Conservation (phyloP, 306 rosid genomes). For the Cucumis cinereus region DNA sequence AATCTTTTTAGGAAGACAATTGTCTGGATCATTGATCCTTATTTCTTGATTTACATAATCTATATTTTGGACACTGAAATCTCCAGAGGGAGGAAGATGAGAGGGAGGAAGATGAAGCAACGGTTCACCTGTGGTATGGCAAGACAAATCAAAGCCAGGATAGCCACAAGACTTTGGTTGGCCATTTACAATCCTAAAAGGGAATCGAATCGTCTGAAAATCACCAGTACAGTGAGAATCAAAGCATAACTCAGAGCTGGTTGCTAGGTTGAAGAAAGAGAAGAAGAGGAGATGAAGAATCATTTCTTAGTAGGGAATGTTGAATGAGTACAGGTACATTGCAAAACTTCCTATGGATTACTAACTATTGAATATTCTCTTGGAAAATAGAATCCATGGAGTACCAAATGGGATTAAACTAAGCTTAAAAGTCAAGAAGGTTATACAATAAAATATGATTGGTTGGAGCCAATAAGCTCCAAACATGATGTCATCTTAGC, state of each 20-base stretch:
- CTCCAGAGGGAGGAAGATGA: slow-evolving; percentile 27
- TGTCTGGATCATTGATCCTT: slow-evolving; percentile 53
- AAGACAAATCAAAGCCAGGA: slow-evolving; percentile 42
- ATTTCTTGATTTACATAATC: slow-evolving; percentile 46
- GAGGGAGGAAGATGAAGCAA: slow-evolving; percentile 34
- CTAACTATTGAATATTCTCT: background rate
- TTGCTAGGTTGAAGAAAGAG: slow-evolving; percentile 8
- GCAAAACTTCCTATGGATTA: background rate
- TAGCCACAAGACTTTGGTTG: slow-evolving; percentile 34
- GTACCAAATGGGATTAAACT: background rate
- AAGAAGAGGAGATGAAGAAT: slow-evolving; percentile 6
- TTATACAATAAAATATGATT: background rate
- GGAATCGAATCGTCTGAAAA: slow-evolving; percentile 36
- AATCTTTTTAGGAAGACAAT: slow-evolving; percentile 48
- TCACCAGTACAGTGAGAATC: slow-evolving; percentile 16
- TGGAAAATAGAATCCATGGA: background rate
- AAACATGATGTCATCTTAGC: background rate
- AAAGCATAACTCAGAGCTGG: slow-evolving; percentile 27
- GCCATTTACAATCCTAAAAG: slow-evolving; percentile 22
- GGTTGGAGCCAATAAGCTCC: background rate
- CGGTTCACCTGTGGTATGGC: slow-evolving; percentile 24
- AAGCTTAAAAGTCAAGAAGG: background rate
- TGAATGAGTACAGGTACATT: background rate
- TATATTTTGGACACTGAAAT: slow-evolving; percentile 34
- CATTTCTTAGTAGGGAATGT: background rate